Evolutionary conservation across 305 asterid species (phyloP), one percentile per base, ranked within the genome.

Genomic region (Petunia hybrid): DNA sequence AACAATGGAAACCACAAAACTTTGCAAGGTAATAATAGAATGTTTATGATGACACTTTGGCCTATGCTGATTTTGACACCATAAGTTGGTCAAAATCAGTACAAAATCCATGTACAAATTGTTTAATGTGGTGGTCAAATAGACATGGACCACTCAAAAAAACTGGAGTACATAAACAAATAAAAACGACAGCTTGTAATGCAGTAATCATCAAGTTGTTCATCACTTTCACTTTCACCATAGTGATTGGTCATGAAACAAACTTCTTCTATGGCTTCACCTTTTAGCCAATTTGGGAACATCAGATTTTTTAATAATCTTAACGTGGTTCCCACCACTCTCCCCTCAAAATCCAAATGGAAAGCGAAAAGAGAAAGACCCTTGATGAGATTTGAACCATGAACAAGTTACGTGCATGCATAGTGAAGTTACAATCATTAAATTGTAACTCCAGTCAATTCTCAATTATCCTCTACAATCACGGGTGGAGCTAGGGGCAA

Each of bases 161-260:
- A 73, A 73, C 46, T 35, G 4, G 45, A 31, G 62, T 16, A 8
- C 43, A 46, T 4, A 48, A 31, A 35, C 61, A 48, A 73, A 48
- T 48, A 48, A 73, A 22, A 73, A 5, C 51, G 78, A 48, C 45
- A 73, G 62, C 56, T 22, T 42, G 38, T 53, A 41, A 41, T 41
- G 53, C 42, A 46, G 40, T 46, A 73, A 12, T 73, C 35, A 73
- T 71, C 77, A 71, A 71, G 7, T 48, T 71, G 77, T 48, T 46
- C 31, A 48, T 35, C 78, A 51, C 45, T 73, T 51, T 51, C 78
- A 12, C 13, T 73, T 51, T 51, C 78, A 12, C 13, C 13, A 48
- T 48, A 48, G 62, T 73, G 45, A 73, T 73, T 73, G 45, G 78
- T 73, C 62, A 51, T 51, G 45, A 73, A 73, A 35, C 45, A 73